Conservation (phyloP, 2,329 filamentous ascomycete genomes). For the Cercospora beticola region DNA sequence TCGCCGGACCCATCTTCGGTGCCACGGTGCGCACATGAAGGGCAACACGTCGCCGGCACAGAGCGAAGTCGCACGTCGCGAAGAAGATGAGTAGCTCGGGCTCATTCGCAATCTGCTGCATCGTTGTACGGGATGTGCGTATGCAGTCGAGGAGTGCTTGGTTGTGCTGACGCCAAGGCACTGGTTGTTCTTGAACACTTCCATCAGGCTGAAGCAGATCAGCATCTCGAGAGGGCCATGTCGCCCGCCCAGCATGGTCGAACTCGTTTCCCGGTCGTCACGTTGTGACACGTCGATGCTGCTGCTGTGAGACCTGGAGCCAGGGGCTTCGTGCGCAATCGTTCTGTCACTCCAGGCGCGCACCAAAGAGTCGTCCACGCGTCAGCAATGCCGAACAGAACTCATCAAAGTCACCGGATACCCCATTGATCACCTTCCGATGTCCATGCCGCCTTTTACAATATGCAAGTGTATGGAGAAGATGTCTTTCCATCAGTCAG, state of each 20-base stretch:
- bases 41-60: neutral
- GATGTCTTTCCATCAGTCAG: neutral
- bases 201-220: neutral
- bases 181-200: neutral
- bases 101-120: neutral
- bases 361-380: neutral
- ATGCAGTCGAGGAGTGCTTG: neutral
- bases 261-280: neutral
- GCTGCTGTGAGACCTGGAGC: neutral
- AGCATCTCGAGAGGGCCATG: neutral
- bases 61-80: neutral
- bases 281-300: neutral
- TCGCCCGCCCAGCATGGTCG: neutral
- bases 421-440: neutral
- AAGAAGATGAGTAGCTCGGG: neutral
- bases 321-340: neutral
- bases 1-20: neutral
- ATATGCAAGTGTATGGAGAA: neutral
- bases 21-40: neutral
- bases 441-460: neutral
- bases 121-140: neutral
- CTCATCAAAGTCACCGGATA: neutral
- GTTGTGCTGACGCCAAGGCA: neutral
- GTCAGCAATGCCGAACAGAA: neutral
- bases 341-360: neutral